Percentiles rank a stretch among this genome's conserved stretches.
Evolutionary conservation across 768 basidiomycete species (phyloP).

Genomic region (Rhizopogon vesiculosus): DNA sequence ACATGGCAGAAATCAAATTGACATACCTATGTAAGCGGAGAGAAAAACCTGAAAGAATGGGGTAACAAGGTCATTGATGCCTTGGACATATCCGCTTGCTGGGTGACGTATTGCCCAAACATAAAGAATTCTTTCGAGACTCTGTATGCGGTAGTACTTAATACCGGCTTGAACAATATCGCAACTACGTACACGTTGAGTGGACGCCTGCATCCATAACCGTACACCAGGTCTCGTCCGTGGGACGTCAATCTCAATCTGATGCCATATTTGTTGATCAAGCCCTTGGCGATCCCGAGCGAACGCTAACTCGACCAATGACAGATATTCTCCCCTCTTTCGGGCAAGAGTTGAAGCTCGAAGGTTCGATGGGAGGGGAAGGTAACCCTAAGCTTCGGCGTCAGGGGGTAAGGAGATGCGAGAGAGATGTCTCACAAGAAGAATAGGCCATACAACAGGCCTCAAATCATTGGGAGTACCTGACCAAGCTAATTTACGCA

Average conservation of each 20-base stretch:
- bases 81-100: slow-evolving; percentile 97
- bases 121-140: slow-evolving; percentile 91
- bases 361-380: slow-evolving; percentile 77
- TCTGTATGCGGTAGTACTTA: slow-evolving; percentile 41
- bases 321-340: slow-evolving; percentile 89
- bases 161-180: background rate
- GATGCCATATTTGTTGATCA: slow-evolving; percentile 99
- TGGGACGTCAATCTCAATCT: slow-evolving; percentile 98
- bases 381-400: slow-evolving; percentile 67
- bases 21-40: slow-evolving; percentile 86
- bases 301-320: slow-evolving; percentile 87
- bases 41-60: slow-evolving; percentile 98
- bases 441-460: slow-evolving; percentile 90
- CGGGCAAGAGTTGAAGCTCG: slow-evolving; percentile 75
- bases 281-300: slow-evolving; percentile 78
- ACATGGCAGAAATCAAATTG: background rate
- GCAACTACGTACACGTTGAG: slow-evolving; percentile 68
- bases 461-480: slow-evolving; percentile 87
- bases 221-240: slow-evolving; percentile 87
- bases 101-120: slow-evolving; percentile 99
- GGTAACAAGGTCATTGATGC: slow-evolving; percentile 96
- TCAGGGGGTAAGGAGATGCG: slow-evolving; percentile 5
- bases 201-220: slow-evolving; percentile 87
- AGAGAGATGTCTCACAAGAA: slow-evolving; percentile 57
- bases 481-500: slow-evolving; percentile 92